Evolutionary conservation across 768 basidiomycete genomes (phyloP), one percentile per base, ranked within the genome.

Genomic region (Suillus lakei): DNA sequence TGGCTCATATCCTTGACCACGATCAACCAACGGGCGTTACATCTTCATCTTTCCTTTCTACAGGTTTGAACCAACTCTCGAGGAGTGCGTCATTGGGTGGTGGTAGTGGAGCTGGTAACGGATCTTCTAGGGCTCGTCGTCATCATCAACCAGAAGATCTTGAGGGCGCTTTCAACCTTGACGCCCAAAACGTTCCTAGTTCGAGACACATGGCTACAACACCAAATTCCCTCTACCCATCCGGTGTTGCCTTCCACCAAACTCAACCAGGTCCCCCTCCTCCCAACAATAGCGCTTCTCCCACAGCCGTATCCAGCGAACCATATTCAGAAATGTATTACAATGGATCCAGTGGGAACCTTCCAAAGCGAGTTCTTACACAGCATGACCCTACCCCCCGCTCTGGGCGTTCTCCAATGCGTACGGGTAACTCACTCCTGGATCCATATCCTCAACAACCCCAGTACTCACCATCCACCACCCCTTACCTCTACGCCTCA

Each of bases 381-480:
- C 82, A 81, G 48, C 87, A 85, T 70, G 88, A 88, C 70, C 76
- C 83, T 55, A 80, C 85, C 54, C 77, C 80, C 68, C 85, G 84
- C 64, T 64, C 76, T 41, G 81, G 82, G 62, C 85, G 89, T 67
- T 91, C 91, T 23, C 91, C 91, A 51, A 83, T 90, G 69, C 85
- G 90, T 59, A 72, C 83, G 28, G 79, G 79, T 64, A 85, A 85
- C 69, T 72, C 82, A 62, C 81, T 89, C 53, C 81, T 91, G 69
- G 91, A 92, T 76, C 87, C 88, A 36, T 92, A 92, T 74, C 82
- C 88, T 62, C 89, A 86, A 66, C 91, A 91, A 77, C 74, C 85
- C 34, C 75, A 77, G 43, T 91, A 90, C 72, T 88, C 88, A 63
- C 87, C 90, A 53, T 67, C 75, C 10, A 82, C 88, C 5, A 76